Evolutionary conservation across 441 rosid species (phyloP).

Genomic region (Cnidoscolus chayamansa): DNA sequence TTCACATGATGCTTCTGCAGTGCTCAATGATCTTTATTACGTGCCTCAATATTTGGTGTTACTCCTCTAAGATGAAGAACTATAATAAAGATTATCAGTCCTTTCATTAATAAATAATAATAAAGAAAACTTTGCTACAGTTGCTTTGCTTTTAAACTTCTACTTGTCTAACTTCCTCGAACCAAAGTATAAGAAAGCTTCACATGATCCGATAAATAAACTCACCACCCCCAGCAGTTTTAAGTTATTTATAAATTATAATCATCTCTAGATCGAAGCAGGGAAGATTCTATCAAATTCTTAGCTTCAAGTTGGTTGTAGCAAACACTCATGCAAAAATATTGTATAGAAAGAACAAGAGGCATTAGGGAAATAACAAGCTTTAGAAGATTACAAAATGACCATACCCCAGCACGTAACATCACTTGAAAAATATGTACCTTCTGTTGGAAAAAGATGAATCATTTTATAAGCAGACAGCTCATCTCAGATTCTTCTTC

Average conservation of each 20-base stretch:
- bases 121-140: no score
- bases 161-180: background rate
- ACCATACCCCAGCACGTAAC: constrained; percentile 17
- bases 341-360: background rate
- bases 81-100: background rate
- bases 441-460: constrained; percentile 23
- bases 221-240: no score
- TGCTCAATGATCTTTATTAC: background rate
- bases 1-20: background rate
- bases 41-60: background rate
- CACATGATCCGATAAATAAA: background rate
- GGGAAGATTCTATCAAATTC: background rate
- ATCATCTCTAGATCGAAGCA: background rate
- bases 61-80: background rate
- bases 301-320: background rate
- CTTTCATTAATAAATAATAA: background rate
- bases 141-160: no score
- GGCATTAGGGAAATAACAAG: background rate
- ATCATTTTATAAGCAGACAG: constrained; percentile 22
- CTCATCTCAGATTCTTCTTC: constrained; percentile 32
- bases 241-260: background rate
- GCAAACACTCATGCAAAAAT: constrained; percentile 5
- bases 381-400: constrained; percentile 19
- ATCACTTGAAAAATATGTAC: constrained; percentile 20
- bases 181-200: background rate